Conservation (phyloP, 352 stramenopile genomes). For the Hyaloperonospora arabidopsidis region DNA sequence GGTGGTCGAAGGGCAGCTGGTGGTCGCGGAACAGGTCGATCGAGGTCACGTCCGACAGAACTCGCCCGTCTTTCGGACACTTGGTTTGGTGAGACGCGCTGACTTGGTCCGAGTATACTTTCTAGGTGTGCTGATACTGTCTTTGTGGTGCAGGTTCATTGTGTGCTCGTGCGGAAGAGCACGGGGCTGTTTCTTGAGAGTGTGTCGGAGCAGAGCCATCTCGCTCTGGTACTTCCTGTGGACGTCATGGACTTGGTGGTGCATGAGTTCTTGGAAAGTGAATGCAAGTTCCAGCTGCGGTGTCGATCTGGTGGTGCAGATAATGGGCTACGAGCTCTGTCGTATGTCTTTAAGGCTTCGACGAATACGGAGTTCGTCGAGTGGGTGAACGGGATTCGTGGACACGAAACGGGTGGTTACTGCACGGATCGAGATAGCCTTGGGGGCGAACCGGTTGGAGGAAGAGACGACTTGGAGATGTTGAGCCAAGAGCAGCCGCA, state of each 20-base stretch:
- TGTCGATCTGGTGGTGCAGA: conserved; percentile 6
- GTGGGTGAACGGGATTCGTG: conserved; percentile 35
- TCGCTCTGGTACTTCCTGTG: conserved; percentile 30
- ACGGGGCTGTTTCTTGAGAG: conserved; percentile 33
- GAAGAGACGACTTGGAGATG: background rate
- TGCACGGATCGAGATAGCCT: conserved; percentile 4
- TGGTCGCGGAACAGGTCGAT: conserved; percentile 41
- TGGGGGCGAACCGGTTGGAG: conserved; percentile 1
- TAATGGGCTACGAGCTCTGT: conserved; percentile 8
- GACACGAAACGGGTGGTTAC: conserved; percentile 8
- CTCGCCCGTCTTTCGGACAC: conserved; percentile 26
- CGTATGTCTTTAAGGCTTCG: conserved; percentile 33
- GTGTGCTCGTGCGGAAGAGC: conserved; percentile 33
- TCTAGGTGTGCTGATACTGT: conserved; percentile 8
- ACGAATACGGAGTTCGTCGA: conserved; percentile 24
- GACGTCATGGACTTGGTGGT: conserved; percentile 35
- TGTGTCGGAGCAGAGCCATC: conserved; percentile 29
- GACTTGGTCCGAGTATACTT: background rate
- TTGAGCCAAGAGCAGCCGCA: conserved; percentile 5
- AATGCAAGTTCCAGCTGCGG: conserved; percentile 37
- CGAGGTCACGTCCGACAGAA: conserved; percentile 3
- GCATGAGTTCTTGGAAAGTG: conserved; percentile 23
- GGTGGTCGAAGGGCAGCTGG: conserved; percentile 40
- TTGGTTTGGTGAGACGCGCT: conserved; percentile 35
- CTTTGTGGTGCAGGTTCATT: conserved; percentile 36